These are phyloP conservation scores for Macrocybe gigantea DNA, from an alignment of 768 basidiomycete genomes.

Conservation along the genomic window DNA sequence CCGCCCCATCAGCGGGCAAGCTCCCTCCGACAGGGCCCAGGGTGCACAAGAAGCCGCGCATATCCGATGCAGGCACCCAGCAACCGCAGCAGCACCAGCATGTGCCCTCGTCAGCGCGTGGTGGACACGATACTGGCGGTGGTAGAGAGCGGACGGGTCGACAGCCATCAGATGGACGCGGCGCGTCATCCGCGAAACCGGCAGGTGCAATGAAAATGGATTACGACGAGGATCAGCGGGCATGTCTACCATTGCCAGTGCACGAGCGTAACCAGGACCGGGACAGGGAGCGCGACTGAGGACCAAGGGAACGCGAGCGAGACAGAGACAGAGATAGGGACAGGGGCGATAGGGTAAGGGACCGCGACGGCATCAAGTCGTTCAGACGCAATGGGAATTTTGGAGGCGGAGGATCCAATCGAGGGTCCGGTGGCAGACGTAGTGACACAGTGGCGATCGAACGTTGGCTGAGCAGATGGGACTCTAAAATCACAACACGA, in stretches of 20 bases:
- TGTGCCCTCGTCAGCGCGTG: too few species aligned
- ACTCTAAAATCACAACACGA: slow-evolving; percentile 32
- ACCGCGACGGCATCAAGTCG: slow-evolving; percentile 21
- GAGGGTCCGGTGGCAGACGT: slow-evolving; percentile 27
- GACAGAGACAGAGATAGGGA: slow-evolving; percentile 18
- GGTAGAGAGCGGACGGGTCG: too few species aligned
- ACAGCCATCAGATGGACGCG: slow-evolving; percentile 12
- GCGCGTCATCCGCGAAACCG: slow-evolving; percentile 5
- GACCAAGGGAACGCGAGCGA: slow-evolving; percentile 27
- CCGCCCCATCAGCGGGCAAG: slow-evolving; percentile 31
- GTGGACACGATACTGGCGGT: too few species aligned
- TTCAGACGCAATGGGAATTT: slow-evolving; percentile 38
- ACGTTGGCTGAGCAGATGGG: slow-evolving; percentile 86
- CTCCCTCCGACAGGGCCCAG: slow-evolving; percentile 74
- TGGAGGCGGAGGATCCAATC: slow-evolving; percentile 25
- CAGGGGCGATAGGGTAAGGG: slow-evolving; percentile 9
- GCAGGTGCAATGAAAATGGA: slow-evolving; percentile 44
- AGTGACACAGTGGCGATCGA: slow-evolving; percentile 50
- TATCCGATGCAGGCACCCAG: slow-evolving; percentile 40
- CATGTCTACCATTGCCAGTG: slow-evolving; percentile 35
- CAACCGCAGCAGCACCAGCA: too few species aligned
- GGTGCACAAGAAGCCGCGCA: slow-evolving; percentile 72
- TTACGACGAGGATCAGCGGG: slow-evolving; percentile 46
- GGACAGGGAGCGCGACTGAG: slow-evolving; percentile 30
- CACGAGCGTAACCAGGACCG: slow-evolving; percentile 26